Base-by-base conservation (phyloP, 2,329 filamentous ascomycete genomes). In the Aspergillus vadensis region DNA sequence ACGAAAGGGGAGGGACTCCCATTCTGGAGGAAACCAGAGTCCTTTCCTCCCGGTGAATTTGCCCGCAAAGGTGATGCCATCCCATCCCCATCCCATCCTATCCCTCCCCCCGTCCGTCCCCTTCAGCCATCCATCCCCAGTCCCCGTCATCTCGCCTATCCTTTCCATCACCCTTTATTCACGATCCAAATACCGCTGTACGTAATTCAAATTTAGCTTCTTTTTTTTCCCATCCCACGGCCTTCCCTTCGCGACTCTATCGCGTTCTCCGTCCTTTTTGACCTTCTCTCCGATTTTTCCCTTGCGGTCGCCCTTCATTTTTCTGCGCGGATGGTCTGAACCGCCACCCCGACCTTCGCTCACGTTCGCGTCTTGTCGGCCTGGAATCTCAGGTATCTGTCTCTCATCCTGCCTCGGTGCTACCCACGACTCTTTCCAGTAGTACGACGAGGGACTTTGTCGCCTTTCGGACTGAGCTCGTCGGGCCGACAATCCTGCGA, bases 311-410 rank as follows among this genome's bases (percentile, higher is more conserved):
- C 63, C 59, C 58, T 66, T 63, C 62, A 55, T 44, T 58, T 62
- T 60, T 58, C 57, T 70, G 63, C 68, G 61, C 60, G 57, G 49
- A 65, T 69, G 69, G 67, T 68, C 65, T 65, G 41, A 63, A 51
- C 44, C 58, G 61, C 52, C 44, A 62, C 56, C 63, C 65, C 62
- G 63, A 67, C 58, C 51, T 36, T 36, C 32, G 12, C 32, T 14
- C 32, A 36, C 44, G 55, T 27, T 48, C 48, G 51, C 50, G 39
- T 43, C 21, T 47, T 47, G 6, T n/a, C 17, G 39, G 53, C 53
- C 53, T 55, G 41, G n/a, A 17, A 19, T 44, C 15, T 44, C 27
- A 55, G 53, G 53, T 44, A 36, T 41, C 25, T 12, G 21, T 53
- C 50, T 32, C 52, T 39, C 54, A 21, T 43, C 30, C 36, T 59